Base-by-base conservation (phyloP, 179 eudicot species). In the Beta corolliflora region DNA sequence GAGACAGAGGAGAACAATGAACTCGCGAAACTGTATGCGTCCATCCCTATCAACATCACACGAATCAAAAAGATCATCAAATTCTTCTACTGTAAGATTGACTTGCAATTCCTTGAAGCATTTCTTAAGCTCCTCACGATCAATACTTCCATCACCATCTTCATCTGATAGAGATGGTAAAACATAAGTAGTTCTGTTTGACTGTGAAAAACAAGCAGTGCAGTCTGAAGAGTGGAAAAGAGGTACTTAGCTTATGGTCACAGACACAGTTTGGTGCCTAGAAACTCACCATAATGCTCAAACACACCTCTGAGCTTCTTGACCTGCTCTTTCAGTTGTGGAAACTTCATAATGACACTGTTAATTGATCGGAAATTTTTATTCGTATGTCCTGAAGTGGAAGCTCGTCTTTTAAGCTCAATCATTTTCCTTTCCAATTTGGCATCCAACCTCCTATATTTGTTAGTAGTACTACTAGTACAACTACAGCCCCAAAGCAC, bases 271-370 rank as follows among this genome's bases (percentile, higher is more conserved):
- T 21, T 13, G 29, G 7, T 19, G 52, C 16, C 11, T 52, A 14
- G 71, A 48, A 77, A 82, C 94, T 88, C 67, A 91, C 97, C 94
- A 55, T 79, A 91, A 78, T 86, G 81, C 76, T 87, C 81, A 79
- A 93, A 93, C 23, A 88, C 83, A 58, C 77, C 81, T 81, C 83
- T 83, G 46, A 93, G 87, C 79, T 86, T 87, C 80, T 87, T 87
- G 81, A 93, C 63, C 48, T 90, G 92, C 80, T 90, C 88, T 88
- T 85, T 89, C 79, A 93, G 81, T 70, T 81, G 89, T 70, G 95
- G 94, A 79, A 93, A 93, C 87, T 87, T 92, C 90, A 93, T 53
- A 52, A 93, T 92, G 80, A 92, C 73, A 87, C 92, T 81, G 77
- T 89, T 89, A 69, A 93, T 86, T 67, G 97, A 86, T 83, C 87